Evolutionary conservation across 164 flowering plant genomes (phyloP), one percentile per base, ranked within the genome.

Genomic region (Aristolochia fimbriata): DNA sequence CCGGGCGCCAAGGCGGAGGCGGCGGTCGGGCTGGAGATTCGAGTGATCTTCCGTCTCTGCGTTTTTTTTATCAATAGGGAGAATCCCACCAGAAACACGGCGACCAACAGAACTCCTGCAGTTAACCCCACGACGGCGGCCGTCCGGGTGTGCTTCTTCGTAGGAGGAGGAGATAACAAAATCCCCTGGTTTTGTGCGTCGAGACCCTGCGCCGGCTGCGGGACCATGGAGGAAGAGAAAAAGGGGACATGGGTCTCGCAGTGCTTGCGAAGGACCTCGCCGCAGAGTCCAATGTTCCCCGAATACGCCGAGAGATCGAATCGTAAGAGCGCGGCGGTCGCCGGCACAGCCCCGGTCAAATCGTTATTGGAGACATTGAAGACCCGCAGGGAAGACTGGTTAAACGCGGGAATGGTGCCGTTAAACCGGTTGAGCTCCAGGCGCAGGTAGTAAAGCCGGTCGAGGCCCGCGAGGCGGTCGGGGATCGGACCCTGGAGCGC

Each of bases 361-460:
- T 71, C 69, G 53, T 90, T 93, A 1, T 63, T 62, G 15, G 97
- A 90, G 31, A 90, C 81, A 51, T 86, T 88, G 76, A 93, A 85
- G 31, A 69, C 61, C 12, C 54, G 57, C 23, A 93, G 78, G 1
- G 83, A 69, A 37, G 96, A 70, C 65, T 85, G 96, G 71, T 87
- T 89, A 10, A 92, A 49, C 0, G 88, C 71, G n/a, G 98, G 98
- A 30, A 92, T 46, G 4, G 81, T n/a, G 3, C 96, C 96, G 64
- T 70, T 75, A 63, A 92, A 79, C 51, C 69, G 73, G 72, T 92
- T 92, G 20, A 33, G 62, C 0, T 87, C 83, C 23, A 89, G 82
- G 1, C 82, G 80, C 15, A 93, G 84, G 45, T 60, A 79, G 74
- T 65, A 63, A 30, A 88, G 60, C 24, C 81, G 74, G 70, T 74